Evolutionary conservation across 2,329 filamentous ascomycete species (phyloP), one percentile per base, ranked within the genome.

Genomic region (Fusarium sp.): DNA sequence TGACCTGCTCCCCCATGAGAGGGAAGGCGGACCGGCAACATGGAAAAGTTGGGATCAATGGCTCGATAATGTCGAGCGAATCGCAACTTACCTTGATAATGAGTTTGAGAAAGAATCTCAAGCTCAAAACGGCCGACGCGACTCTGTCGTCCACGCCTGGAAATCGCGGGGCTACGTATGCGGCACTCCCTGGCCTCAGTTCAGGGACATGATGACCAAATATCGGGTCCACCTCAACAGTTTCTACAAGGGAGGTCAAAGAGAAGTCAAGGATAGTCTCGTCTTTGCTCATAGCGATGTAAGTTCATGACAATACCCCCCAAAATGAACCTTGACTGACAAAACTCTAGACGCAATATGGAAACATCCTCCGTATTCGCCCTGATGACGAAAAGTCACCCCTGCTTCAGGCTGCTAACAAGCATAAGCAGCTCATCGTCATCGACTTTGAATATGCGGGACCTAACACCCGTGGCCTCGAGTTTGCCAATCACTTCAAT

Each of bases 221-320:
- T 98, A 98, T 78, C 88, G 94, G 18, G 82, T 83, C 21, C 92
- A 91, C 84, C 81, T 98, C n/a, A 82, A 91, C 53, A 84, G 87
- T 38, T 87, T 89, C 73, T 96, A 94, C 78, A 92, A 91, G 38
- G 89, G 89, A 3, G 67, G 67, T 2, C 77, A 83, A 7, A 81
- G 88, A 33, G 88, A 86, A 48, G 85, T 98, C 57, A 91, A 91
- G 53, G 87, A 92, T 46, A 86, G 89, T 56, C 86, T 99, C 13
- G 90, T 98, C 0, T 99, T 99, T 84, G 93, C 94, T n/a, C 96
- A 99, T 79, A 98, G 97, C 75, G 96, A 99, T 85, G 94, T 97
- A 81, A 83, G 91, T 80, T 39, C 15, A 37, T 24, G 11, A 4
- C 15, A 38, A 18, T 31, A 18, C 28, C n/a, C 20, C 15, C 9